Evolutionary conservation across 208 protist species (phyloP).

Genomic region (Leptomonas seymouri): DNA sequence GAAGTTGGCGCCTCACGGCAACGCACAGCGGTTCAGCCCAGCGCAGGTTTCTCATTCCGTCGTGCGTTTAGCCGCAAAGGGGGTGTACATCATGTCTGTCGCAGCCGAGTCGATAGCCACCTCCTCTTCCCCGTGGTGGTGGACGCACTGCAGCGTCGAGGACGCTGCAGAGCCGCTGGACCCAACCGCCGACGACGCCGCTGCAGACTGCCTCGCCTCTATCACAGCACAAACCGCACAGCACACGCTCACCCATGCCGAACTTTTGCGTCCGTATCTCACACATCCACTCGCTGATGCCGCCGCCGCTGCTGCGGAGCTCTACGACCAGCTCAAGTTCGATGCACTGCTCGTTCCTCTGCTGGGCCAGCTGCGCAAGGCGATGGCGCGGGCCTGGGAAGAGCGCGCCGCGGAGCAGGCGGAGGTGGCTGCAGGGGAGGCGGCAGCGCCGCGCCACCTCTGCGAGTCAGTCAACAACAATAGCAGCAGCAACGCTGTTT

Average conservation of each 20-base stretch:
- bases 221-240: constrained; percentile 26
- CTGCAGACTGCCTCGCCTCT: constrained; percentile 15
- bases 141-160: constrained; percentile 53
- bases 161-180: constrained; percentile 47
- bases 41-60: too few relatives aligned
- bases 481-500: not conserved
- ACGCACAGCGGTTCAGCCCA: too few relatives aligned
- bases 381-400: constrained; percentile 40
- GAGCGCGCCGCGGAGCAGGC: constrained; percentile 42
- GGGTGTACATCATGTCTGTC: too few relatives aligned
- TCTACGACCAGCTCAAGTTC: constrained; percentile 14
- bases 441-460: too few relatives aligned
- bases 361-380: constrained; percentile 35
- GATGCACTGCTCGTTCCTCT: constrained; percentile 16
- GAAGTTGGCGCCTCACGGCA: too few relatives aligned
- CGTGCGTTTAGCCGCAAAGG: too few relatives aligned
- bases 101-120: not conserved
- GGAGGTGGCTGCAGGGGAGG: constrained; percentile 18
- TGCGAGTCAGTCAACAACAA: not conserved
- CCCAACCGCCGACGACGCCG: constrained; percentile 43
- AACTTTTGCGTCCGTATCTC: not conserved
- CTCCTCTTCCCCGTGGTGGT: constrained; percentile 40
- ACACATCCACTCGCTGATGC: not conserved
- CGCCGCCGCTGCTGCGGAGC: not conserved
- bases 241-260: constrained; percentile 1